Conservation (phyloP, 257 asterid species). For the Catharanthus roseus region DNA sequence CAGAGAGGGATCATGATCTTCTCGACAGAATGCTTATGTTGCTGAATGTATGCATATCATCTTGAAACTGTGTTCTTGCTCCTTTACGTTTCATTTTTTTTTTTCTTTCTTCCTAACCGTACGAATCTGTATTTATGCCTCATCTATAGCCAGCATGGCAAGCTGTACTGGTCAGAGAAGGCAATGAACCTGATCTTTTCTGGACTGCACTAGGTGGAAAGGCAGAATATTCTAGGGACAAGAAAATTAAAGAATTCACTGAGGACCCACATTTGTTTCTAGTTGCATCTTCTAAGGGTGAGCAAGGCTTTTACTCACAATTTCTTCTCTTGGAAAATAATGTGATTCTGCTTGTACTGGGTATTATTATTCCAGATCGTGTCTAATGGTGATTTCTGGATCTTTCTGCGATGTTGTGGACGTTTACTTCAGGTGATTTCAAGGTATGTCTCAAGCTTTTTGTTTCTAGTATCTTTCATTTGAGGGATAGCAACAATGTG, state of each 20-base stretch:
- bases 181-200: slow-evolving; percentile 66
- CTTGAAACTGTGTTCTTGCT: slow-evolving; percentile 5
- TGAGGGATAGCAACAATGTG: not conserved
- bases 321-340: slow-evolving; percentile 15
- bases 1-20: slow-evolving; percentile 70
- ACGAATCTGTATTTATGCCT: not conserved
- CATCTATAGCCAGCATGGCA: slow-evolving; percentile 61
- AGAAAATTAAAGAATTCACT: slow-evolving; percentile 42
- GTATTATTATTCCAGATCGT: slow-evolving; percentile 15
- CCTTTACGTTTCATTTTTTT: slow-evolving; percentile 9
- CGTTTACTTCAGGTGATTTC: slow-evolving; percentile 20
- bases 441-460: slow-evolving; percentile 19
- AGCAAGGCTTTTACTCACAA: slow-evolving; percentile 10
- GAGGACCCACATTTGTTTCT: slow-evolving; percentile 73
- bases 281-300: slow-evolving; percentile 44
- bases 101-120: slow-evolving; percentile 14
- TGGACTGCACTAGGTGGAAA: slow-evolving; percentile 71
- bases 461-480: not conserved
- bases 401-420: slow-evolving; percentile 17
- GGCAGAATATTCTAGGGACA: slow-evolving; percentile 53
- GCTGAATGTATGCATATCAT: slow-evolving; percentile 43
- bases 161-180: slow-evolving; percentile 70
- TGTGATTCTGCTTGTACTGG: slow-evolving; percentile 9
- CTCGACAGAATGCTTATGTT: slow-evolving; percentile 66
- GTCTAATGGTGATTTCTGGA: slow-evolving; percentile 25